These are phyloP conservation scores for Pinus taeda DNA, from an alignment of 75 land plant species.

Conservation along the genomic window DNA sequence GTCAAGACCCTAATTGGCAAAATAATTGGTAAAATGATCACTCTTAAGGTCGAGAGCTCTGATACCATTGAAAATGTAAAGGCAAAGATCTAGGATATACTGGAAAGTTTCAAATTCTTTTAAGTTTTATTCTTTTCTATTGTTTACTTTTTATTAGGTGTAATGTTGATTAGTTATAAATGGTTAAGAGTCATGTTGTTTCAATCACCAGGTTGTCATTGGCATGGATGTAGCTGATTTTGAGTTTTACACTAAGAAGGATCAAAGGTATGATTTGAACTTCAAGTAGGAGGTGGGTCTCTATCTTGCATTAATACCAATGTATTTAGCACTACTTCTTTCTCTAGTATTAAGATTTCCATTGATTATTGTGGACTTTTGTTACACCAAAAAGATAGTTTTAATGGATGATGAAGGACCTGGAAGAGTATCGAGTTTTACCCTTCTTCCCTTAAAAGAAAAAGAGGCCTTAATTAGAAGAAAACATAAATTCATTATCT, in stretches of 20 bases:
- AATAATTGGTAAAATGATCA: conserved; percentile 94
- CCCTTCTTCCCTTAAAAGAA: too few relatives aligned
- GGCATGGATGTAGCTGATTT: conserved; percentile 99
- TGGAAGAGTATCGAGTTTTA: too few relatives aligned
- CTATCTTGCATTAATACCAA: not conserved
- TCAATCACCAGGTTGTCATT: conserved; percentile 71
- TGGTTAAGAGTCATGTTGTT: not conserved
- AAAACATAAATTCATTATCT: too few relatives aligned
- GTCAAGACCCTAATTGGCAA: too few relatives aligned
- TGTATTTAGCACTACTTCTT: not conserved
- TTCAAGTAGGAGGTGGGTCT: conserved; percentile 83
- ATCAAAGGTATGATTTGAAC: conserved; percentile 86
- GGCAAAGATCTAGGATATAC: too few relatives aligned
- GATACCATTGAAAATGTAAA: too few relatives aligned
- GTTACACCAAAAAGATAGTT: too few relatives aligned
- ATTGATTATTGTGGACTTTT: too few relatives aligned
- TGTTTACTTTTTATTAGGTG: not conserved
- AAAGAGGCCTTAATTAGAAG: too few relatives aligned
- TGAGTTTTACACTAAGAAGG: conserved; percentile 69
- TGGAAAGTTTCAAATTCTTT: conserved; percentile 50
- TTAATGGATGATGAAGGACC: too few relatives aligned
- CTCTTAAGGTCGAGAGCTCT: too few relatives aligned
- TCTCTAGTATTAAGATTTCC: too few relatives aligned
- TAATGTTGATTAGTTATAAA: not conserved
- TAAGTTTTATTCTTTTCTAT: not conserved